Evolutionary conservation across 305 asterid species (phyloP), one percentile per base, ranked within the genome.

Genomic region (Fraxinus sp.): DNA sequence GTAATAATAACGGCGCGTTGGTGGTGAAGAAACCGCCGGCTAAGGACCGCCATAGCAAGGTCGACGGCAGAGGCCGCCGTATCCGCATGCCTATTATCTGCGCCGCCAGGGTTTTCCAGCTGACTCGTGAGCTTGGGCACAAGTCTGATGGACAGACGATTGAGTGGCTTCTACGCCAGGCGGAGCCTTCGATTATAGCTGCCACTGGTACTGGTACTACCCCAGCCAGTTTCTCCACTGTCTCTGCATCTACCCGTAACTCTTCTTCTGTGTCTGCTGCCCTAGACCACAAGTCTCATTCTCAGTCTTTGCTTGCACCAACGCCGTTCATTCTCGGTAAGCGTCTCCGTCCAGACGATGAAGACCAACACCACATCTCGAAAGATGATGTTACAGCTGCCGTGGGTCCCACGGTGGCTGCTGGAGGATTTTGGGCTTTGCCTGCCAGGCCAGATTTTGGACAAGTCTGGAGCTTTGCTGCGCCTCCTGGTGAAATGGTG

Each of bases 31-130:
- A 94, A 79, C 95, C 98, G 3, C 97, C 99, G 14, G 97, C 97
- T 2, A 95, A 95, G 86, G 99, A 95, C 93, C 93, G 99, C 0
- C 99, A 95, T 82, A 95, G 99, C 89, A 95, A 95, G 76, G 99
- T 95, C 55, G 98, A 94, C 79, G 99, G 99, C 14, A 89, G 99
- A 0, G 99, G 99, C 22, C 90, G 99, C 37, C 95, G 99, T 59
- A 95, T 95, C 77, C 95, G 99, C 85, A 95, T 95, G 98, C 99
- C 99, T 1, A 95, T 95, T 82, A 94, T 95, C 76, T 95, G 99
- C 62, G 99, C 99, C 22, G 99, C 99, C 74, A 88, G 99, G 73
- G 99, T 94, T 32, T 94, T 95, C 75, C 99, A 95, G 91, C 94
- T 95, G 66, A 95, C 98, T 0, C 87, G 98, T 0, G 98, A 95